Base-by-base conservation (phyloP, 192 early-diverging fungal genomes). In the Diversispora eburnea region DNA sequence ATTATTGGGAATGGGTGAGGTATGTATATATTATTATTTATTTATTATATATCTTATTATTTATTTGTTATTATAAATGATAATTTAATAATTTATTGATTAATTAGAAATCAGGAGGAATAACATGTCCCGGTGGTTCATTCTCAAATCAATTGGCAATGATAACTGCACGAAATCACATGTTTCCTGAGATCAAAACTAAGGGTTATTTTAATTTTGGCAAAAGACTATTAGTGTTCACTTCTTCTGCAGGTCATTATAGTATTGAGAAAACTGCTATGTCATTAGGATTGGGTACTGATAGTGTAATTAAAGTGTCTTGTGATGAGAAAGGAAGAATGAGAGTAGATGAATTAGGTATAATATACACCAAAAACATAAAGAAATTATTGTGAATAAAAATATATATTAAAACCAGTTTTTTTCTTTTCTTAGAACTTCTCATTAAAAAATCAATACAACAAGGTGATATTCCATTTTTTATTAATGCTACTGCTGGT, bases 401-500 rank as follows among this genome's bases (percentile, higher is more conserved):
- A 4, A 51, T 51, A 13, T 10, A 4, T 58, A 6, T 58, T 58
- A 4, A 9, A 19, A 8, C 0, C 22, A 20, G 33, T 20, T 25
- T 13, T 58, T 20, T 45, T n/a, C n/a, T n/a, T n/a, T n/a, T n/a
- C n/a, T 43, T 80, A 85, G 85, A 83, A 46, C 74, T 72, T 2
- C 42, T 85, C 51, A 79, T 92, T 15, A 74, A 76, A 17, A 61
- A 68, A 9, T 77, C 82, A 0, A 55, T 84, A 4, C 77, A 70
- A 7, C 17, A 69, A 1, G 89, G 84, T 17, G 84, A 84, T 8
- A 80, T 80, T 10, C 93, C 93, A 15, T 93, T 92, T 67, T 93
- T 93, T 73, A 87, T 95, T 76, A 92, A 91, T 75, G 89, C 88
- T 8, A 95, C 93, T 0, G 87, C 90, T 51, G 93, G 93, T 47